phyloP scores from a whole-genome alignment of 345 rosid genomes.

The Hibiscus trionum region DNA sequence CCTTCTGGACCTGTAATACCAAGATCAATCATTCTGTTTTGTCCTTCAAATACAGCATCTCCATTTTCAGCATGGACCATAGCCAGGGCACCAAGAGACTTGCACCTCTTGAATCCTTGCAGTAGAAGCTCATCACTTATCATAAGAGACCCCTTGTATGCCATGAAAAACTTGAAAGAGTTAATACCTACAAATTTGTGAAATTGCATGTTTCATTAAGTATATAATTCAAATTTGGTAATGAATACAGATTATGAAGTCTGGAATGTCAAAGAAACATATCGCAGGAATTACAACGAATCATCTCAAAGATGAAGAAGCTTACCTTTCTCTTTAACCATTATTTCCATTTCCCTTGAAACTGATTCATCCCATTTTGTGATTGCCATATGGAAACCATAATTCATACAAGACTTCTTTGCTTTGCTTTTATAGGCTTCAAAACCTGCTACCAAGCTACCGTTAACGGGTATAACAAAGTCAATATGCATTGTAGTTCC shows the following conservation, averaged over 20 bases:
- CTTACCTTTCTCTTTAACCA: conserved; percentile 84
- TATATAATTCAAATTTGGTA: background rate
- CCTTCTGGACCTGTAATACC: conserved; percentile 90
- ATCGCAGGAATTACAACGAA: background rate
- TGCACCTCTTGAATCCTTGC: conserved; percentile 77
- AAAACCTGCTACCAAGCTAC: conserved; percentile 67
- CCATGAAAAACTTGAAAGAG: conserved; percentile 96
- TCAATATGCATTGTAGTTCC: conserved; percentile 99
- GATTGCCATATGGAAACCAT: conserved; percentile 95
- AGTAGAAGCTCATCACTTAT: conserved; percentile 74
- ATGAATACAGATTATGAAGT: background rate
- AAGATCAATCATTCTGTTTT: conserved; percentile 79
- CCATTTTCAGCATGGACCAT: conserved; percentile 99
- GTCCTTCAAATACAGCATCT: conserved; percentile 95
- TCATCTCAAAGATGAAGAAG: conserved; percentile 10
- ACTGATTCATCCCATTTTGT: conserved; percentile 86
- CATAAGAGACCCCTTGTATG: conserved; percentile 86
- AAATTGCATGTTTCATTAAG: background rate
- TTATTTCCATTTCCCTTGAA: conserved; percentile 74
- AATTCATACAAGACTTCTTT: conserved; percentile 76
- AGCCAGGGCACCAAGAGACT: conserved; percentile 91
- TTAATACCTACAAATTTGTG: conserved; percentile 58
- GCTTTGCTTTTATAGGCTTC: conserved; percentile 69
- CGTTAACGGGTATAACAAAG: conserved; percentile 73
- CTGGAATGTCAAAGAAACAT: background rate